Evolutionary conservation across 306 rosid species (phyloP), one percentile per base, ranked within the genome.

Genomic region (Bauhinia variegata): DNA sequence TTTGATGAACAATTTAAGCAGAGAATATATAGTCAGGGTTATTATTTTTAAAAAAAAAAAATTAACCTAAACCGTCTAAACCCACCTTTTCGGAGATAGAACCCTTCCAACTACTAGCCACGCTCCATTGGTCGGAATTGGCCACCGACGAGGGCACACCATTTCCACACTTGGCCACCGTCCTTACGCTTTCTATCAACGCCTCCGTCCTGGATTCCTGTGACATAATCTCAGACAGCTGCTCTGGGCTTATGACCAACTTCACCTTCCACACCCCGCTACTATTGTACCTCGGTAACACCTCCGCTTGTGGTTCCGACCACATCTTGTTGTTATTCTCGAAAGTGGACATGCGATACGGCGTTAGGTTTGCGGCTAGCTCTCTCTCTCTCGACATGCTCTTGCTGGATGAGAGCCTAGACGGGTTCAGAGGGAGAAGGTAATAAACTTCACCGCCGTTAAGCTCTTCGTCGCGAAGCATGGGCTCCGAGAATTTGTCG

Each of bases 181-280:
- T 88, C 78, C 93, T 77, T 0, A 85, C 89, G 31, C 87, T 91
- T 46, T 91, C 97, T 2, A 91, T 86, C 78, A 91, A 70, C 13
- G 82, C 93, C 84, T 86, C 85, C 0, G 97, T 91, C 43, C 86
- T 67, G 8, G 85, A 58, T 1, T 85, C 84, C 39, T 88, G 91
- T 1, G 92, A 84, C 84, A 91, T 75, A 19, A 91, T 91, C 63
- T 88, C 88, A 13, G 96, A 84, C 43, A 91, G 61, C 81, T 88
- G 87, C 60, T 86, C 83, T 0, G 96, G 91, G 71, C 85, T 84
- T 11, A 91, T 88, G 3, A 88, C 96, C 65, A 91, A 54, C 77
- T 86, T 91, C 64, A 88, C 97, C 78, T 91, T 91, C 97, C 97
- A 91, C 13, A 88, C 91, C 2, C 92, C 97, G 0, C 72, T 37